Percentiles rank a stretch among this genome's conserved stretches.
phyloP scores from a whole-genome alignment of 768 basidiomycete genomes.

The Mycena rebaudengoi region DNA sequence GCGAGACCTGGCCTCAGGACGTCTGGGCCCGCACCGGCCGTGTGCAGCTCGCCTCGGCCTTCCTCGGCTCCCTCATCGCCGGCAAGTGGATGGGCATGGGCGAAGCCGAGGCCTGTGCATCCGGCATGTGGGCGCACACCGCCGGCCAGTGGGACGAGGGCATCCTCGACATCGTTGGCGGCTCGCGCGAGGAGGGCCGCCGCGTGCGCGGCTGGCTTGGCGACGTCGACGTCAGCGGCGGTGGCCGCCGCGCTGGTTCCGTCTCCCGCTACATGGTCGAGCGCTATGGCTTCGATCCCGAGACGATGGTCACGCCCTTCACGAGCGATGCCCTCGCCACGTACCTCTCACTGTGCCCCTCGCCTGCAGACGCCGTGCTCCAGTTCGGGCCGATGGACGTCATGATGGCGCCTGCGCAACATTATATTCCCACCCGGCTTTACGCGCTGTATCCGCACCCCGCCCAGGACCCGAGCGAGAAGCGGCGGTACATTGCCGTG shows the following conservation, averaged over 20 bases:
- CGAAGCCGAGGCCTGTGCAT: constrained; percentile 80
- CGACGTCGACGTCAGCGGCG: constrained; percentile 78
- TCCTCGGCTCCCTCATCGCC: constrained; percentile 73
- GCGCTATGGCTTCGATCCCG: constrained; percentile 85
- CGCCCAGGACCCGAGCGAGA: constrained; percentile 78
- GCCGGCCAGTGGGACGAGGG: constrained; percentile 72
- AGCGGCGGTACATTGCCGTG: constrained; percentile 76
- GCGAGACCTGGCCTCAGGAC: constrained; percentile 80
- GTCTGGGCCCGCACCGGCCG: constrained; percentile 83
- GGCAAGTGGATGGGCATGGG: constrained; percentile 79
- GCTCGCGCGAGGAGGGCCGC: constrained; percentile 76
- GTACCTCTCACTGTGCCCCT: constrained; percentile 81
- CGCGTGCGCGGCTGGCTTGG: constrained; percentile 82
- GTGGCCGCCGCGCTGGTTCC: constrained; percentile 68
- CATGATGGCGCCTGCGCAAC: constrained; percentile 77
- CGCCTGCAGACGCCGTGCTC: constrained; percentile 76
- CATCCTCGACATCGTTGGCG: constrained; percentile 80
- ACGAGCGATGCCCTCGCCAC: constrained; percentile 79
- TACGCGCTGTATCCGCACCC: constrained; percentile 85
- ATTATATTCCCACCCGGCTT: constrained; percentile 77
- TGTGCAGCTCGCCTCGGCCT: constrained; percentile 80
- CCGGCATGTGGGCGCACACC: constrained; percentile 78
- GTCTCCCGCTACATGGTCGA: constrained; percentile 81
- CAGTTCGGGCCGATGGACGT: constrained; percentile 85
- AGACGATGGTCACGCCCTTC: constrained; percentile 79